Evolutionary conservation across 495 filamentous ascomycete species (phyloP).

Genomic region (Lichenothelia convexa): DNA sequence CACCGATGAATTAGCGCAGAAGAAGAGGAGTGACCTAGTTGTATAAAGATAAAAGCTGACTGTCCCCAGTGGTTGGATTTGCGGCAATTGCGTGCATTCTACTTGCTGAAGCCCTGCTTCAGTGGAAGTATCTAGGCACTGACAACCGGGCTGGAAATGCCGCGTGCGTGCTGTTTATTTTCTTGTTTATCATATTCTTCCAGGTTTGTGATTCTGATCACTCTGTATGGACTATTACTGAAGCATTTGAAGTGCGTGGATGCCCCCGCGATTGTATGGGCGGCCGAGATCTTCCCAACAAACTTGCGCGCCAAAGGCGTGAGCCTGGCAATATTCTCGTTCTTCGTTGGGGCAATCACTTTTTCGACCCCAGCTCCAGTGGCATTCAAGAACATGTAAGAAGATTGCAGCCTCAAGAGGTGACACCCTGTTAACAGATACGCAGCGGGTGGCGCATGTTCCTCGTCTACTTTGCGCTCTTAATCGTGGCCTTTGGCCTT

Average conservation of each 20-base stretch:
- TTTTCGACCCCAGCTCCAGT: neutral
- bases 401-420: no score
- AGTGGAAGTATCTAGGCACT: neutral
- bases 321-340: slow-evolving; percentile 12
- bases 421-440: neutral
- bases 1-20: neutral
- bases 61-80: neutral
- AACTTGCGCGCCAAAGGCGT: slow-evolving; percentile 13
- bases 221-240: no score
- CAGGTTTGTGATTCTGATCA: no score
- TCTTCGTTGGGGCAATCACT: slow-evolving; percentile 6
- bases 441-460: slow-evolving; percentile 4
- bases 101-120: neutral
- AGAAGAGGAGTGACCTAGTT: neutral
- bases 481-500: neutral
- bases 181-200: neutral
- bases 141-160: neutral
- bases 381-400: neutral
- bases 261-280: slow-evolving; percentile 16
- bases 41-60: neutral
- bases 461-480: neutral
- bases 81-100: neutral
- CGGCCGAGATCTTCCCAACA: slow-evolving; percentile 14
- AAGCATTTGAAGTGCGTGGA: slow-evolving; percentile 9
- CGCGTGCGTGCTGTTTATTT: neutral